A percentile compares a stretch with the other conserved stretches of the same genome.
Conservation (phyloP, 768 basidiomycete species). For the Boletus edulis region DNA sequence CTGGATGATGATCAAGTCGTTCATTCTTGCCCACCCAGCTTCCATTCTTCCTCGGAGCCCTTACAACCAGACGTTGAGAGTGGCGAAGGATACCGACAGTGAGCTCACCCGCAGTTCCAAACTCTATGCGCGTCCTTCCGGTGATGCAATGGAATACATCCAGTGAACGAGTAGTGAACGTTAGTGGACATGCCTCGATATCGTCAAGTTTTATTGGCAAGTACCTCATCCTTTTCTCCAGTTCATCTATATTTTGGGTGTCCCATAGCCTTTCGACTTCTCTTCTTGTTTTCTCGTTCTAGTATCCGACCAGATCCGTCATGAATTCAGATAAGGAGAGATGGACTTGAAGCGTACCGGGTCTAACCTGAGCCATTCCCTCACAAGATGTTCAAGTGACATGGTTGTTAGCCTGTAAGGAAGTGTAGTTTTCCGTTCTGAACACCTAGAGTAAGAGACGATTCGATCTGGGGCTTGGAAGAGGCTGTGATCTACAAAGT, state of each 20-base stretch:
- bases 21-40: conserved; percentile 90
- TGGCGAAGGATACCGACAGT: neutral
- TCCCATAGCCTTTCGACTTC: conserved; percentile 37
- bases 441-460: too few species aligned
- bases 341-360: conserved; percentile 29
- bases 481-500: too few species aligned
- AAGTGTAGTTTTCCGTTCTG: too few species aligned
- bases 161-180: neutral
- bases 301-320: neutral
- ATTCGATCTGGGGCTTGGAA: too few species aligned
- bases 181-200: neutral
- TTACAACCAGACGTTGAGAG: conserved; percentile 24
- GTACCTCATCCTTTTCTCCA: conserved; percentile 44
- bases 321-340: neutral
- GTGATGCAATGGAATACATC: neutral
- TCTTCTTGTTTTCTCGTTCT: conserved; percentile 40
- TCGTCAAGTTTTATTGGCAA: neutral
- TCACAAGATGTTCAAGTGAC: conserved; percentile 41
- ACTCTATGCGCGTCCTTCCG: conserved; percentile 68
- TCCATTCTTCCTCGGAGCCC: conserved; percentile 83
- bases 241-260: conserved; percentile 28
- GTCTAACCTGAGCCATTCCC: conserved; percentile 51
- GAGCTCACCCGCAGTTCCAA: conserved; percentile 77
- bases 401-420: neutral
- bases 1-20: conserved; percentile 80